These are phyloP conservation scores for Brettanomyces custersianus DNA, from an alignment of 805 yeast genomes.

Conservation along the genomic window DNA sequence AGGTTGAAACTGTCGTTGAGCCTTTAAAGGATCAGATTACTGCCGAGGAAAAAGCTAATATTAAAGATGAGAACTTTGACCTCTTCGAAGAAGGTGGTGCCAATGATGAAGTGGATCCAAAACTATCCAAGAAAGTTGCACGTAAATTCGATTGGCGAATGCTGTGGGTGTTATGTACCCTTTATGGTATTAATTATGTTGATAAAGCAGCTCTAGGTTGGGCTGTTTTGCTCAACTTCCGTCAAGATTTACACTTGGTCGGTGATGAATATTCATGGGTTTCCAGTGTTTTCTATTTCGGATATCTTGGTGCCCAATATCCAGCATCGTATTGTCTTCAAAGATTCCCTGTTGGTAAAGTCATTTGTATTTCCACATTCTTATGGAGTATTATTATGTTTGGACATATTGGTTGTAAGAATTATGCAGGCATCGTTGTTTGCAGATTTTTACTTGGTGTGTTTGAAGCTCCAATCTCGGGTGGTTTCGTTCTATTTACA, in stretches of 20 bases:
- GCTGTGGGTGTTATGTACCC: constrained; percentile 21
- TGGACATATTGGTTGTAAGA: constrained; percentile 26
- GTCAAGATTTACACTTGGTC: constrained; percentile 26
- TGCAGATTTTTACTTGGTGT: constrained; percentile 28
- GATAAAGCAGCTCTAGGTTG: constrained; percentile 23
- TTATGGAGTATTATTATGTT: constrained; percentile 28
- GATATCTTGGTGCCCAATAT: constrained; percentile 29
- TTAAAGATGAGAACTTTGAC: constrained; percentile 8
- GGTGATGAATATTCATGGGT: constrained; percentile 35
- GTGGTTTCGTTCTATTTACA: constrained; percentile 23
- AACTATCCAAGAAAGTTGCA: constrained; percentile 22
- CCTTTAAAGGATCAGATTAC: neutral
- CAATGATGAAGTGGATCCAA: constrained; percentile 21
- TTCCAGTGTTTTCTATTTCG: constrained; percentile 34
- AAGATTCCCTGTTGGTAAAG: constrained; percentile 36
- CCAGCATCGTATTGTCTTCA: constrained; percentile 24
- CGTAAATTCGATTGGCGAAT: constrained; percentile 26
- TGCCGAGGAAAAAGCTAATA: constrained; percentile 2
- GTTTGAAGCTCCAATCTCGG: constrained; percentile 28
- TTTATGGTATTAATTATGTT: constrained; percentile 23
- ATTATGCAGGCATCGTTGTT: constrained; percentile 23
- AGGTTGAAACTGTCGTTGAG: neutral
- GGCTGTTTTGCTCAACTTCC: constrained; percentile 22
- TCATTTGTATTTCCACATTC: constrained; percentile 21
- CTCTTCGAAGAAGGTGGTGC: constrained; percentile 19